Evolutionary conservation across 108 stramenopile species (phyloP).

Genomic region (Aurantiochytrium sp.): DNA sequence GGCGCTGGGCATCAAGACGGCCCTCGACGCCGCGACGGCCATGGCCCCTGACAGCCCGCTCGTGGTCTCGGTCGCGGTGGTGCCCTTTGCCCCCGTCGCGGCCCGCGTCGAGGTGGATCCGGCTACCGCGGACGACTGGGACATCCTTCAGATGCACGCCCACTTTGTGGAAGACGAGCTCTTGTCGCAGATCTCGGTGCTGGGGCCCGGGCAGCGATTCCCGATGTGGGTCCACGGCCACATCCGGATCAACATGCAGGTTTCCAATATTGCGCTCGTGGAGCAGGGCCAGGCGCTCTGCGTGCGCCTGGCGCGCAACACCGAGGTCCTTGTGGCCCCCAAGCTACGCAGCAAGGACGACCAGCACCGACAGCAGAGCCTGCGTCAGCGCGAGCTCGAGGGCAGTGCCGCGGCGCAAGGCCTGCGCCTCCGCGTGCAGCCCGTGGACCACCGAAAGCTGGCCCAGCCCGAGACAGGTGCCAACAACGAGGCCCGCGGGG

Average conservation of each 20-base stretch:
- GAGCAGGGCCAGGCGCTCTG: conserved; percentile 19
- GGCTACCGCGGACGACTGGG: conserved; percentile 7
- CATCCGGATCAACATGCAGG: conserved; percentile 6
- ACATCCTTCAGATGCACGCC: conserved; percentile 6
- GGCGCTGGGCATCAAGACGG: neutral
- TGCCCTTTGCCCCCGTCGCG: conserved; percentile 9
- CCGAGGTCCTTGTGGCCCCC: conserved; percentile 14
- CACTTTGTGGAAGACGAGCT: conserved; percentile 26
- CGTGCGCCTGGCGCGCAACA: conserved; percentile 26
- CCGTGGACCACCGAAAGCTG: too few relatives aligned
- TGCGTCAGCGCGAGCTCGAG: neutral
- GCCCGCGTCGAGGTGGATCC: neutral
- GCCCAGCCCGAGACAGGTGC: too few relatives aligned
- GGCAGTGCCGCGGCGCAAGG: neutral
- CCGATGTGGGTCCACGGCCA: conserved; percentile 21
- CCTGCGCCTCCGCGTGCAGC: neutral
- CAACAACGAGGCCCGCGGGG: too few relatives aligned
- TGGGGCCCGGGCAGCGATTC: neutral
- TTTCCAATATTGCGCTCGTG: neutral
- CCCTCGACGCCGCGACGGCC: neutral
- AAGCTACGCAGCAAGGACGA: conserved; percentile 27
- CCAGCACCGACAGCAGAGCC: neutral
- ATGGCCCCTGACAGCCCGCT: conserved; percentile 6
- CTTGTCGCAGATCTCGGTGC: neutral
- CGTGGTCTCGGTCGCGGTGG: neutral